Evolutionary conservation across 768 basidiomycete genomes (phyloP), one percentile per base, ranked within the genome.

Genomic region (Termitomyces eurrhizus): DNA sequence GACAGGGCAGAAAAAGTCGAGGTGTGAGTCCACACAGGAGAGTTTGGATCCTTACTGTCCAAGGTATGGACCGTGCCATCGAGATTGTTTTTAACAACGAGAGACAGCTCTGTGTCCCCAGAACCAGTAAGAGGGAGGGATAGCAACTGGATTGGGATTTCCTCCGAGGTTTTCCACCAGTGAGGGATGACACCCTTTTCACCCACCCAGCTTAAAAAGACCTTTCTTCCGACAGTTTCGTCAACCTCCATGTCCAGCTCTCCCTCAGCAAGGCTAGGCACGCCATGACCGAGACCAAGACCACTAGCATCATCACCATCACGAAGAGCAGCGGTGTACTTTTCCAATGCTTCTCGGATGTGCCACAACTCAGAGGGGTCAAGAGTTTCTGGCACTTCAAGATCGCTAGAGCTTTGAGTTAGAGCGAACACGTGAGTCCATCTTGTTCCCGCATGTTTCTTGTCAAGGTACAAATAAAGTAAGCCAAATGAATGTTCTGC

Each of bases 201-300:
- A 16, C 69, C 73, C 12, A 95, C 80, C 86, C 89, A 92, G 2
- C 89, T 91, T 16, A 90, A 68, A 51, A 79, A 81, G 32, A 82
- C 82, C 52, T 74, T 74, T 63, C 86, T 77, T 1, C 95, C 96
- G 6, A 92, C 82, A 4, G 83, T 79, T 7, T 83, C 76, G 67
- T 94, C 94, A 5, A 93, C 87, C 58, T 96, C 94, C 52, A 93
- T 90, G 71, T 98, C 96, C 72, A 92, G 81, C 74, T 98, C 96
- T 56, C 93, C 95, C 65, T 89, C 83, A 49, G 87, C 84, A 26
- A 99, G 82, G 62, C 90, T 90, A 3, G 95, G 90, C 53, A 95
- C 74, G 49, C 87, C 85, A 39, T 75, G 73, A 37, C 90, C 88
- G 9, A 89, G 76, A 6, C 86, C 90, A 5, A 86, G 73, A 1